Evolutionary conservation across 1,284 basidiomycete species (phyloP).

Genomic region (Porogramme epimiltina): DNA sequence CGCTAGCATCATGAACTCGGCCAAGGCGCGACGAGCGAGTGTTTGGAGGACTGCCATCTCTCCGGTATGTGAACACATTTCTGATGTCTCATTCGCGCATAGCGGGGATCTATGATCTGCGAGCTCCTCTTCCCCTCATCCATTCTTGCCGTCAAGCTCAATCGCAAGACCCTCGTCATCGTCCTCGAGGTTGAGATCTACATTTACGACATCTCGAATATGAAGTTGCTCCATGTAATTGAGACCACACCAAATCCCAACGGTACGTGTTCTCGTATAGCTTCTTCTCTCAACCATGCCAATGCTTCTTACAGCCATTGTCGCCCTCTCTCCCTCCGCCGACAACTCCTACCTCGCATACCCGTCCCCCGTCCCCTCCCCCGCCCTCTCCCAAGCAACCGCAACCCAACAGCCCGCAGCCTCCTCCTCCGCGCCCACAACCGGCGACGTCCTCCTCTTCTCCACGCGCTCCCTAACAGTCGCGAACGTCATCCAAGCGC

Average conservation of each 20-base stretch:
- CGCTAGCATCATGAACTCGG: background rate
- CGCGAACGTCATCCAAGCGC: slow-evolving; percentile 95
- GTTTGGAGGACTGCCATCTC: background rate
- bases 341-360: slow-evolving; percentile 96
- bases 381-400: slow-evolving; percentile 55
- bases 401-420: slow-evolving; percentile 38
- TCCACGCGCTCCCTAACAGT: slow-evolving; percentile 90
- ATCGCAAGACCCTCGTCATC: slow-evolving; percentile 94
- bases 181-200: slow-evolving; percentile 97
- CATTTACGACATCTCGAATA: slow-evolving; percentile 98
- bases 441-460: slow-evolving; percentile 92
- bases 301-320: slow-evolving; percentile 67
- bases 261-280: slow-evolving; percentile 50
- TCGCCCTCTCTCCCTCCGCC: slow-evolving; percentile 93
- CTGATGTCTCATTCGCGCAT: slow-evolving; percentile 5
- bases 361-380: slow-evolving; percentile 90
- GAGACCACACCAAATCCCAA: slow-evolving; percentile 96
- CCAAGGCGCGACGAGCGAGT: background rate
- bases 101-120: slow-evolving; percentile 99
- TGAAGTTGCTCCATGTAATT: slow-evolving; percentile 96
- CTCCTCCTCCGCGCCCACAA: slow-evolving; percentile 45
- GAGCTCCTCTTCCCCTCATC: slow-evolving; percentile 96
- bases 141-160: slow-evolving; percentile 95
- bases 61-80: background rate
- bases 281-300: slow-evolving; percentile 4